These are phyloP conservation scores for Cytospora piceae DNA, from an alignment of 2,329 filamentous ascomycete species.

Conservation along the genomic window DNA sequence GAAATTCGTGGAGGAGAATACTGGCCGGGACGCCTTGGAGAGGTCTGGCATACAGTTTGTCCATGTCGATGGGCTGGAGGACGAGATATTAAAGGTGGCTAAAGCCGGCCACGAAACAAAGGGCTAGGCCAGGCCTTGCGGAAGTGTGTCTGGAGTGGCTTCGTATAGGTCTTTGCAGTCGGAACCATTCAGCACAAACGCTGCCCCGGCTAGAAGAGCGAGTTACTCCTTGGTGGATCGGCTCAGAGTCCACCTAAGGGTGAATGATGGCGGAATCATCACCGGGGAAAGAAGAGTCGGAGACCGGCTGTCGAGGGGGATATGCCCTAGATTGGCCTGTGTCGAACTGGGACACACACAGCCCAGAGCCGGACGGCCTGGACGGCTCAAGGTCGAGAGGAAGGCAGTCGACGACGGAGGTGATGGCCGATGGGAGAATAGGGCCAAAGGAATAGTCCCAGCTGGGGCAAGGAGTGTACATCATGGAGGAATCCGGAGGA, in stretches of 20 bases:
- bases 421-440: background rate
- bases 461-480: background rate
- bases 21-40: constrained; percentile 71
- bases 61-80: constrained; percentile 74
- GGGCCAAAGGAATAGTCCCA: background rate
- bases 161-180: background rate
- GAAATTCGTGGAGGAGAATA: constrained; percentile 84
- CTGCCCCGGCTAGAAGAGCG: background rate
- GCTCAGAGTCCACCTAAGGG: background rate
- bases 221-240: background rate
- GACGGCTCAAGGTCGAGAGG: background rate
- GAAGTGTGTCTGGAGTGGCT: background rate
- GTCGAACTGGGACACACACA: background rate
- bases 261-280: background rate
- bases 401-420: background rate
- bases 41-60: constrained; percentile 74
- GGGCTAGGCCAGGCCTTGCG: constrained; percentile 12
- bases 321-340: background rate
- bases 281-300: background rate
- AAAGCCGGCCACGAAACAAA: constrained; percentile 72
- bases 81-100: constrained; percentile 79
- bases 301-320: background rate
- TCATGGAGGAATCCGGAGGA: background rate
- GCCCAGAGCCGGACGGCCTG: background rate
- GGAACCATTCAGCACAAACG: background rate